phyloP scores from a whole-genome alignment of 306 rosid species.

The Fragaria iinumae region DNA sequence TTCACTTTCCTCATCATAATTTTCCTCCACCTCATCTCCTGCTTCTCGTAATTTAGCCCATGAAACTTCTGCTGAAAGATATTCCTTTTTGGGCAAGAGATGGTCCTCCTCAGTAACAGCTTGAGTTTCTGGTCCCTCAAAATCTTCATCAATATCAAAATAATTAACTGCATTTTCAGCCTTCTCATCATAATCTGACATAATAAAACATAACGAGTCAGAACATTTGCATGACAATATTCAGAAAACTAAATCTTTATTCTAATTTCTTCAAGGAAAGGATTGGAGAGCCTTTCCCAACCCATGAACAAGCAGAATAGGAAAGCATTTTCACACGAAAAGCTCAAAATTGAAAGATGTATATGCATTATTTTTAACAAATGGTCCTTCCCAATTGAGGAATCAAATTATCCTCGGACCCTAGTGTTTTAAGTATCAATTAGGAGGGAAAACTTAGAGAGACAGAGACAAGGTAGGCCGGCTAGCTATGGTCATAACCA shows the following conservation, averaged over 20 bases:
- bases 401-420: background rate
- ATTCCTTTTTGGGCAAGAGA: constrained; percentile 75
- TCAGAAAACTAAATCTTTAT: background rate
- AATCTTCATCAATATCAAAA: constrained; percentile 95
- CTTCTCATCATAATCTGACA: constrained; percentile 77
- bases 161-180: constrained; percentile 94
- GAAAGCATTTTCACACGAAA: background rate
- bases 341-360: background rate
- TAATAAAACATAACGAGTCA: constrained; percentile 28
- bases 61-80: constrained; percentile 58
- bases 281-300: background rate
- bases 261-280: background rate
- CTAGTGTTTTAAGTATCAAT: background rate
- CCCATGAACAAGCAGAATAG: background rate
- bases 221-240: background rate
- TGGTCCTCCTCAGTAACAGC: constrained; percentile 83
- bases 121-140: constrained; percentile 89
- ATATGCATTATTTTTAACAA: background rate
- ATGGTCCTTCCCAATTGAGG: background rate
- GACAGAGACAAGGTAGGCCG: background rate
- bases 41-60: constrained; percentile 24
- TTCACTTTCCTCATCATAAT: constrained; percentile 93
- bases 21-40: constrained; percentile 56
- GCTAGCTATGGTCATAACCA: background rate
- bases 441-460: background rate